These are phyloP conservation scores for Sequoiadendron giganteum DNA, from an alignment of 75 land plant genomes.

Conservation along the genomic window DNA sequence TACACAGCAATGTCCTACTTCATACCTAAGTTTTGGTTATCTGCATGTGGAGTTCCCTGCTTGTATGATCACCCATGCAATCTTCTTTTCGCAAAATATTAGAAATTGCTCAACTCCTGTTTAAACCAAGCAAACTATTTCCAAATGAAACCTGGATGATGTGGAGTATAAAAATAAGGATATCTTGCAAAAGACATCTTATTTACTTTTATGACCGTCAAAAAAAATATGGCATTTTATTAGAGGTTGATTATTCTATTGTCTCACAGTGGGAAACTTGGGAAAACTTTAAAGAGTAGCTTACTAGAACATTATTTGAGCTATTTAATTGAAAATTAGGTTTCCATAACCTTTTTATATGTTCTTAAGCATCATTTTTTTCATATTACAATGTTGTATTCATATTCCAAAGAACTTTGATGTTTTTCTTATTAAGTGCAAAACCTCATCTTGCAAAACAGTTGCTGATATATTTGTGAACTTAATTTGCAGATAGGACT, in stretches of 20 bases:
- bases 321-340: neutral
- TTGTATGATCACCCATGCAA: neutral
- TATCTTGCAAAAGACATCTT: neutral
- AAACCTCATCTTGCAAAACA: neutral
- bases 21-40: neutral
- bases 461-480: neutral
- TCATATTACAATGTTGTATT: neutral
- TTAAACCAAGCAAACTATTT: neutral
- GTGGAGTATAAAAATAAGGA: neutral
- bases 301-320: neutral
- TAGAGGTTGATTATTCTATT: neutral
- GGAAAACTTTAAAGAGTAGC: neutral
- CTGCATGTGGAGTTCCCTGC: neutral
- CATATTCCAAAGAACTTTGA: neutral
- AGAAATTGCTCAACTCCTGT: neutral
- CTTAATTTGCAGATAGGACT: neutral
- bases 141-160: neutral
- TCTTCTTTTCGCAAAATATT: no score
- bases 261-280: neutral
- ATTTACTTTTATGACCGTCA: neutral
- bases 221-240: neutral
- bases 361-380: neutral
- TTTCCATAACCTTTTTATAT: neutral
- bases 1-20: no score
- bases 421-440: neutral